These are phyloP conservation scores for Trichoderma gracile DNA, from an alignment of 2,329 filamentous ascomycete species.

Conservation along the genomic window DNA sequence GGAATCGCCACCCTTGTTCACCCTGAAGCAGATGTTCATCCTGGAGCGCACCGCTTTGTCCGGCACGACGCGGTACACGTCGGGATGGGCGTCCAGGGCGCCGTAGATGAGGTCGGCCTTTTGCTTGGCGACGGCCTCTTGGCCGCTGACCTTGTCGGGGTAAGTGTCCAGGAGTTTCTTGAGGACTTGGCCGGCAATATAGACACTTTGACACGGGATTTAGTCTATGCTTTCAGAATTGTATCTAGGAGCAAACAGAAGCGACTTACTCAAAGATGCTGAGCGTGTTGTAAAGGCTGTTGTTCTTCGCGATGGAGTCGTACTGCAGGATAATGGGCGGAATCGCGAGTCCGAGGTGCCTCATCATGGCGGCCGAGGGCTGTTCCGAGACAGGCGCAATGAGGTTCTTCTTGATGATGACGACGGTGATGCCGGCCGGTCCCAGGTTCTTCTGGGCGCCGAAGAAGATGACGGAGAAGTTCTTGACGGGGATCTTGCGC, in stretches of 20 bases:
- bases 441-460: conserved; percentile 96
- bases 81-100: conserved; percentile 70
- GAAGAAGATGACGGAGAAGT: conserved; percentile 85
- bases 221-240: neutral
- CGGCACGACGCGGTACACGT: conserved; percentile 76
- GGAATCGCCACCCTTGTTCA: conserved; percentile 59
- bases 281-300: conserved; percentile 93
- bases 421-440: conserved; percentile 80
- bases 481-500: conserved; percentile 71
- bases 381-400: conserved; percentile 67
- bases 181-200: conserved; percentile 86
- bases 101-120: conserved; percentile 79
- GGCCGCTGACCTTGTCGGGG: conserved; percentile 70
- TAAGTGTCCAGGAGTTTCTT: conserved; percentile 68
- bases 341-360: conserved; percentile 73
- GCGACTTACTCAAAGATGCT: conserved; percentile 77
- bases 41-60: conserved; percentile 73
- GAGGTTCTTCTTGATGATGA: conserved; percentile 78
- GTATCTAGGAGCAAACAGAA: conserved; percentile 2
- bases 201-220: conserved; percentile 59
- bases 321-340: conserved; percentile 81
- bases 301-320: conserved; percentile 84
- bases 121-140: conserved; percentile 69
- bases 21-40: conserved; percentile 95
- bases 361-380: conserved; percentile 63